These are phyloP conservation scores for Cordyceps javanica DNA, from an alignment of 2,329 filamentous ascomycete species.

Conservation along the genomic window DNA sequence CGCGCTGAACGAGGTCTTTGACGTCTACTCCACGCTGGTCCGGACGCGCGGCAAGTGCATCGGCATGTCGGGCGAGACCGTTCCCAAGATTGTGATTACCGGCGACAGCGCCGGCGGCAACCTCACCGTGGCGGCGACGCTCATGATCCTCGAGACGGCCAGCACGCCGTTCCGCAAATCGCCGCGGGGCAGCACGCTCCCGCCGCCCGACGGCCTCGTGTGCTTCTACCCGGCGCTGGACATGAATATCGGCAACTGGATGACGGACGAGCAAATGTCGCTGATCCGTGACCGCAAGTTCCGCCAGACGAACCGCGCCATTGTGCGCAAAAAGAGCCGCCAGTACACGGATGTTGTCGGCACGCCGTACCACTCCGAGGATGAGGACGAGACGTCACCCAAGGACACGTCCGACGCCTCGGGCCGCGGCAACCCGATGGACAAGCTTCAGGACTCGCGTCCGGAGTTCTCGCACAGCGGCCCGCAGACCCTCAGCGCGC, in stretches of 20 bases:
- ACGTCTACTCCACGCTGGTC: constrained; percentile 36
- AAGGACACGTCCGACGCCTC: constrained; percentile 18
- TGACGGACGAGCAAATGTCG: constrained; percentile 97
- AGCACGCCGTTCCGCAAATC: constrained; percentile 33
- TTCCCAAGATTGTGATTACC: constrained; percentile 37
- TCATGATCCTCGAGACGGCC: constrained; percentile 83
- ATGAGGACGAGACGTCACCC: constrained; percentile 51
- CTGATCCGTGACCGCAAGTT: constrained; percentile 79
- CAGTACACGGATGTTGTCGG: constrained; percentile 81
- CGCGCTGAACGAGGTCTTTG: constrained; percentile 44
- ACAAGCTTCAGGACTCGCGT: constrained; percentile 27
- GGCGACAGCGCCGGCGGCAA: constrained; percentile 47
- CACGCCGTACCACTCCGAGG: constrained; percentile 75
- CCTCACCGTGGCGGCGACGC: constrained; percentile 58
- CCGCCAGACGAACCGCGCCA: constrained; percentile 69
- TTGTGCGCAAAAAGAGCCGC: constrained; percentile 78
- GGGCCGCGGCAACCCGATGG: constrained; percentile 15
- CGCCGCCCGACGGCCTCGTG: constrained; percentile 72
- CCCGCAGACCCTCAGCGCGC: constrained; percentile 26
- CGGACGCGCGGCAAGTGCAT: constrained; percentile 36
- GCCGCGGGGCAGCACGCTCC: constrained; percentile 47
- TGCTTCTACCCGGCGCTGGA: constrained; percentile 87
- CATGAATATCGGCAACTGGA: constrained; percentile 98
- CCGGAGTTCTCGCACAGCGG: constrained; percentile 47
- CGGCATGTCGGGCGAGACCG: constrained; percentile 34